These are phyloP conservation scores for Globisporangium paroecandrum DNA, from an alignment of 352 stramenopile genomes.

Conservation along the genomic window DNA sequence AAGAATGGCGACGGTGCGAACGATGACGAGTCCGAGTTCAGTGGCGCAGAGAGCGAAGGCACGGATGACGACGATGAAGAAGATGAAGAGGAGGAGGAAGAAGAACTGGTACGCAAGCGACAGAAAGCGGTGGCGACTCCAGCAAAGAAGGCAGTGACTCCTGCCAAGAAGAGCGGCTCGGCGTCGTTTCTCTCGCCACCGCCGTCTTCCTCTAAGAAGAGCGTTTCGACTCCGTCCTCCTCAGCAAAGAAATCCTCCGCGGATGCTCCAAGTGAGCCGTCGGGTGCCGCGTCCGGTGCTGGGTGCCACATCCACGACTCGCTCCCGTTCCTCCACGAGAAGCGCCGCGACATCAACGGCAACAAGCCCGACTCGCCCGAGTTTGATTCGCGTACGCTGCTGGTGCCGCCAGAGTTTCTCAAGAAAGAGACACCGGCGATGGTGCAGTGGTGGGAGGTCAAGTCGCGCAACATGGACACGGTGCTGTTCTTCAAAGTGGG, in stretches of 20 bases:
- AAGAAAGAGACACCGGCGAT: constrained; percentile 93
- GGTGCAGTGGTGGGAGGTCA: constrained; percentile 99
- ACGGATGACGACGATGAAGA: constrained; percentile 44
- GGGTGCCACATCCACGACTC: constrained; percentile 90
- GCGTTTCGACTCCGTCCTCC: constrained; percentile 8
- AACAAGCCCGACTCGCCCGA: constrained; percentile 77
- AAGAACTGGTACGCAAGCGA: constrained; percentile 42
- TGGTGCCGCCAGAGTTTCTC: constrained; percentile 85
- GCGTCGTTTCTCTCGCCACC: constrained; percentile 39
- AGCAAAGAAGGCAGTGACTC: constrained; percentile 23
- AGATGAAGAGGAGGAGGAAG: constrained; percentile 39
- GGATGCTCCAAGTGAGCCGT: constrained; percentile 1
- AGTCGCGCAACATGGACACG: constrained; percentile 96
- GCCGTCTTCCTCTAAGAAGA: constrained; percentile 26
- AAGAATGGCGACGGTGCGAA: constrained; percentile 32
- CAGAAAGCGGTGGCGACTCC: constrained; percentile 19
- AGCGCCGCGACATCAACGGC: constrained; percentile 87
- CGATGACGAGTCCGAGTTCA: constrained; percentile 60
- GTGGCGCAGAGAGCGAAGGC: constrained; percentile 26
- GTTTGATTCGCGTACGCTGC: constrained; percentile 93
- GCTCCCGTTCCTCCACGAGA: constrained; percentile 85
- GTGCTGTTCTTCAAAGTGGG: constrained; percentile 99
- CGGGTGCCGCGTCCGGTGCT: constrained; percentile 45
- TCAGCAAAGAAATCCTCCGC: constrained; percentile 23
- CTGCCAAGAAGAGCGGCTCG: constrained; percentile 22